Evolutionary conservation across 805 yeast species (phyloP).

Genomic region (Candida mattraensis): DNA sequence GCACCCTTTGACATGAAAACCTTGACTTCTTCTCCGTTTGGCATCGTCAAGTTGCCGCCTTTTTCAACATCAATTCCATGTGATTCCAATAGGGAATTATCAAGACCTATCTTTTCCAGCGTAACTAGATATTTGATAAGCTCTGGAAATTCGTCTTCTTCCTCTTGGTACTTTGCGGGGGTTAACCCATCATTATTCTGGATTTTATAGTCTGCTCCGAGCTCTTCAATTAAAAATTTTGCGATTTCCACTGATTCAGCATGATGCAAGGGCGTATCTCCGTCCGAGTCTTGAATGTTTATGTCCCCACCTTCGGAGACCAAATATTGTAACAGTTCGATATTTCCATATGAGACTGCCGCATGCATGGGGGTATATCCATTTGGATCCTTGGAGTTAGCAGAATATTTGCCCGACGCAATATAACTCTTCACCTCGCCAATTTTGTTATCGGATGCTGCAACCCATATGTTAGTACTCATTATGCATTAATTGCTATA

Average conservation of each 20-base stretch:
- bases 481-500: neutral
- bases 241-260: conserved; percentile 74
- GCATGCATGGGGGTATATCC: conserved; percentile 98
- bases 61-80: conserved; percentile 19
- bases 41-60: conserved; percentile 25
- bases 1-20: conserved; percentile 52
- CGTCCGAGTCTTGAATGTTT: conserved; percentile 81
- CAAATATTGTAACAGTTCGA: conserved; percentile 60
- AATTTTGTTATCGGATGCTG: conserved; percentile 82
- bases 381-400: conserved; percentile 82
- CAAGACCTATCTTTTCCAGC: conserved; percentile 31
- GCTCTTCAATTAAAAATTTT: conserved; percentile 59
- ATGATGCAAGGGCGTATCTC: conserved; percentile 94
- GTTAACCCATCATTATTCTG: conserved; percentile 76
- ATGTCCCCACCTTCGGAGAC: conserved; percentile 70
- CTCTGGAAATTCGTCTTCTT: conserved; percentile 84
- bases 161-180: conserved; percentile 70
- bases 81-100: too few species aligned
- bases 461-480: conserved; percentile 78
- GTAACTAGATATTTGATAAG: conserved; percentile 60
- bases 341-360: conserved; percentile 90
- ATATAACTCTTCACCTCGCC: conserved; percentile 58
- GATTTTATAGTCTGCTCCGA: conserved; percentile 62
- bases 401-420: conserved; percentile 48
- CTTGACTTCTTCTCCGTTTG: conserved; percentile 49